These are phyloP conservation scores for Penicillium sp. DNA, from an alignment of 2,329 filamentous ascomycete species.

Conservation along the genomic window DNA sequence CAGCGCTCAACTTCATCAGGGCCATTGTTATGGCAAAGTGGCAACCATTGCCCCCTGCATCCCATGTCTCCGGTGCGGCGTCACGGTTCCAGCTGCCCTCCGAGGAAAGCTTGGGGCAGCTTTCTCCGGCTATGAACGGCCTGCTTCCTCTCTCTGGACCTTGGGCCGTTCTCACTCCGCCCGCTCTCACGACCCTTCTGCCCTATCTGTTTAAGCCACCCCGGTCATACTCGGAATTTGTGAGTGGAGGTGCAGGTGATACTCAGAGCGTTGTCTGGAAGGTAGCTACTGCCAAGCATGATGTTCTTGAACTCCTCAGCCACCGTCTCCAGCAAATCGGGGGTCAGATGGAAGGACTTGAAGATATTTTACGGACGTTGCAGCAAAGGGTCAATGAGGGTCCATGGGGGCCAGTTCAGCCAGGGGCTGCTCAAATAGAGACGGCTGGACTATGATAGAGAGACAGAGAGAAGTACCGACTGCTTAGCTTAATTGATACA, in stretches of 20 bases:
- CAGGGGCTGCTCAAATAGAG: constrained; percentile 32
- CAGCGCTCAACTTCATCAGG: constrained; percentile 50
- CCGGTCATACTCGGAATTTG: constrained; percentile 54
- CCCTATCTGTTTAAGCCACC: constrained; percentile 56
- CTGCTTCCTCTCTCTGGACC: constrained; percentile 43
- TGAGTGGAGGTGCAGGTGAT: constrained; percentile 53
- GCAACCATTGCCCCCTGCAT: constrained; percentile 38
- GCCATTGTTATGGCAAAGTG: constrained; percentile 53
- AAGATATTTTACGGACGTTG: constrained; percentile 39
- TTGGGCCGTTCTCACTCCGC: constrained; percentile 50
- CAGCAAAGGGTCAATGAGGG: constrained; percentile 41
- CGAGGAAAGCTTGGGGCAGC: constrained; percentile 35
- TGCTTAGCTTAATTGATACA: too few species aligned
- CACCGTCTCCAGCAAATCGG: constrained; percentile 37
- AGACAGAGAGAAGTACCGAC: not conserved
- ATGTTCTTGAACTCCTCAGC: constrained; percentile 50
- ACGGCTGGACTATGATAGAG: constrained; percentile 30
- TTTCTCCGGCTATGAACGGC: constrained; percentile 34
- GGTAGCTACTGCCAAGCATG: constrained; percentile 55
- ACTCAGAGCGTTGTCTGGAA: constrained; percentile 54
- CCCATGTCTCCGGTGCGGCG: constrained; percentile 17
- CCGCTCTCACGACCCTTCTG: constrained; percentile 47
- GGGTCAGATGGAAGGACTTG: constrained; percentile 31
- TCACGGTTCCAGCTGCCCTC: constrained; percentile 38
- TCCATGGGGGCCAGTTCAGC: constrained; percentile 35